A percentile compares a stretch with the other conserved stretches of the same genome.
phyloP scores from a whole-genome alignment of 257 asterid genomes.

The Salvia hispanica region DNA sequence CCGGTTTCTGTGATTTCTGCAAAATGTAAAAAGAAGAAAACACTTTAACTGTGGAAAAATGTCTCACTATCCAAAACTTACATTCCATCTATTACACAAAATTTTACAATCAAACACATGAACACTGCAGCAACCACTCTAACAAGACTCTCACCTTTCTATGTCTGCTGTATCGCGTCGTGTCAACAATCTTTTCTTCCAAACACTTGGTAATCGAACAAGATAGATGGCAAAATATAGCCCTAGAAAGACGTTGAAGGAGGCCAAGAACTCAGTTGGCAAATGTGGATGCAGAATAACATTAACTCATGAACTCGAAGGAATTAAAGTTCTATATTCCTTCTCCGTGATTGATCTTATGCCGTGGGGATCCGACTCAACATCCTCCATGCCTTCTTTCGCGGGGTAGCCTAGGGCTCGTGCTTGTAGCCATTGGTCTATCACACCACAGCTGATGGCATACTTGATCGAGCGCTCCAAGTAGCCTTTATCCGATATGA shows the following conservation, averaged over 20 bases:
- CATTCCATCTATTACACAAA: neutral
- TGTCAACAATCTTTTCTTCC: slow-evolving; percentile 2
- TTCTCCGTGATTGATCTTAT: slow-evolving; percentile 72
- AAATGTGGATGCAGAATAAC: neutral
- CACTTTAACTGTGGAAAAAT: too few species aligned
- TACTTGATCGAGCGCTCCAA: slow-evolving; percentile 69
- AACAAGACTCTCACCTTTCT: neutral
- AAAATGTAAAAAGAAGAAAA: too few species aligned
- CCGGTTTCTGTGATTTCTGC: too few species aligned
- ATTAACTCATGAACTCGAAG: slow-evolving; percentile 37
- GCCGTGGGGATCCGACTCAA: slow-evolving; percentile 69
- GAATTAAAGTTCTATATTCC: slow-evolving; percentile 70
- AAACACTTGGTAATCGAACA: neutral
- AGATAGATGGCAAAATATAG: neutral
- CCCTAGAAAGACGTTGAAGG: slow-evolving; percentile 6
- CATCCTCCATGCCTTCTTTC: slow-evolving; percentile 85
- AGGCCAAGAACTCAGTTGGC: neutral
- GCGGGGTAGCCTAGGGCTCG: slow-evolving; percentile 76
- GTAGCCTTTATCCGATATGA: slow-evolving; percentile 61
- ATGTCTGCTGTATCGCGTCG: neutral
- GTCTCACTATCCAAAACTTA: slow-evolving; percentile 3
- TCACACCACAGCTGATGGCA: slow-evolving; percentile 83
- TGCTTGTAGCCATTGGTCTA: slow-evolving; percentile 85
- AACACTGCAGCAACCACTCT: neutral
- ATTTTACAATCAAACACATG: neutral